A percentile compares a stretch with the other conserved stretches of the same genome.
These are phyloP conservation scores for Galium porrigens DNA, from an alignment of 305 asterid species.

Conservation along the genomic window DNA sequence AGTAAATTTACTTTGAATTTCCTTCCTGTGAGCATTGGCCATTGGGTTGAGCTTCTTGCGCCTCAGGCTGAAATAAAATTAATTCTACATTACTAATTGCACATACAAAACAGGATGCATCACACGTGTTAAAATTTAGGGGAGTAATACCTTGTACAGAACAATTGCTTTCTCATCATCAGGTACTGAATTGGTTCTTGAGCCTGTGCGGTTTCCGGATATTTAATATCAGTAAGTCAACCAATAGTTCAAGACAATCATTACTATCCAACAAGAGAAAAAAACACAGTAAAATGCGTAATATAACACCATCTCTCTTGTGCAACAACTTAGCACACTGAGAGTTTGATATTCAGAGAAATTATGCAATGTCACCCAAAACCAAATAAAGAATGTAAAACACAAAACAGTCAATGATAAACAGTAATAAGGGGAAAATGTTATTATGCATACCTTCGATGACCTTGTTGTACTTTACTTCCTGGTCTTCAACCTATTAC, in stretches of 20 bases:
- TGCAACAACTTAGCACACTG: background rate
- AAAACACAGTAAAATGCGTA: background rate
- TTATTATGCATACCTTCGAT: conserved; percentile 38
- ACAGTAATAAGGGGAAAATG: background rate
- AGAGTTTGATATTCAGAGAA: background rate
- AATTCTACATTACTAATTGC: background rate
- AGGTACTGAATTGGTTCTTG: conserved; percentile 30
- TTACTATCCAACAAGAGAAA: conserved; percentile 5
- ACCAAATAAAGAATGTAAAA: background rate
- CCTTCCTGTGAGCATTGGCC: conserved; percentile 37
- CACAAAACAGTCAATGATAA: background rate
- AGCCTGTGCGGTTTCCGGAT: conserved; percentile 35
- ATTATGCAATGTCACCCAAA: background rate
- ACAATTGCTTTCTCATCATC: conserved; percentile 77
- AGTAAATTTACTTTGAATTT: conserved; percentile 52
- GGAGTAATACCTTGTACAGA: conserved; percentile 50
- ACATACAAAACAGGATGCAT: background rate
- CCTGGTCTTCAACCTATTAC: conserved; percentile 47
- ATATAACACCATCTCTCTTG: background rate
- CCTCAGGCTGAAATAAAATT: conserved; percentile 50
- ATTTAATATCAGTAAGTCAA: conserved; percentile 8
- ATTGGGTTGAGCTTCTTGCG: conserved; percentile 35
- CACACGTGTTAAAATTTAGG: conserved; percentile 13
- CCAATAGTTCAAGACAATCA: background rate
- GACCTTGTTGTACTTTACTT: conserved; percentile 33